Conservation (phyloP, 1,284 basidiomycete species). For the Apiotrichum veenhuisii region DNA sequence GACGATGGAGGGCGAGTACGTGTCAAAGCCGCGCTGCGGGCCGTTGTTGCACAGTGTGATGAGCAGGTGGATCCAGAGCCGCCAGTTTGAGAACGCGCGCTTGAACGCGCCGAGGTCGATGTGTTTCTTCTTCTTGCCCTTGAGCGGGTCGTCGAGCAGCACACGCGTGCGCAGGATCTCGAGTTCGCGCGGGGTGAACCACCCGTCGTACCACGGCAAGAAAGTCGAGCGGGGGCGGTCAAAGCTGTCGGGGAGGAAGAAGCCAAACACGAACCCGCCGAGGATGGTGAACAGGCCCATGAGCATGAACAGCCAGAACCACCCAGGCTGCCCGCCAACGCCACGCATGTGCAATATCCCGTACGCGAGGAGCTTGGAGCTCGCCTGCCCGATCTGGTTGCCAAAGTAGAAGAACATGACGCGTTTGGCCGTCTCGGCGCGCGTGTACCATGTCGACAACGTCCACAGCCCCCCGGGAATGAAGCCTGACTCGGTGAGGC, state of each 20-base stretch:
- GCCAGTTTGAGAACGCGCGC: conserved; percentile 20
- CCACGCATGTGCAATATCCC: conserved; percentile 34
- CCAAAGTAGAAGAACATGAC: conserved; percentile 37
- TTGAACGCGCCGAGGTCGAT: conserved; percentile 25
- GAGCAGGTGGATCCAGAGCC: conserved; percentile 33
- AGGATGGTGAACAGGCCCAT: conserved; percentile 31
- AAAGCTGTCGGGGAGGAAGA: conserved; percentile 33
- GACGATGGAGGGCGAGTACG: conserved; percentile 38
- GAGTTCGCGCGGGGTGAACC: conserved; percentile 34
- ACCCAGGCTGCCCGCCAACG: conserved; percentile 26
- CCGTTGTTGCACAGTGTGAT: conserved; percentile 37
- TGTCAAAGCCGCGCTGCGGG: conserved; percentile 30
- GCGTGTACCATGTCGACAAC: conserved; percentile 27
- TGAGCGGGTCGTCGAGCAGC: conserved; percentile 34
- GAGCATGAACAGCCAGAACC: conserved; percentile 29
- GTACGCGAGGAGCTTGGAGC: conserved; percentile 26
- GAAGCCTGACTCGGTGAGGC: conserved; percentile 30
- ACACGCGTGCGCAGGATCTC: conserved; percentile 36
- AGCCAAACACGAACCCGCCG: conserved; percentile 29
- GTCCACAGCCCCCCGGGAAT: conserved; percentile 30
- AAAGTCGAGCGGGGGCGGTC: conserved; percentile 23
- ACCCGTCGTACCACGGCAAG: conserved; percentile 20
- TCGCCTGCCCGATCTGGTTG: conserved; percentile 24
- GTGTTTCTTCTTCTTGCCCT: conserved; percentile 34
- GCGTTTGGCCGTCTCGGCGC: conserved; percentile 29